Base-by-base conservation (phyloP, 2,329 filamentous ascomycete genomes). In the Stagonosporopsis vannaccii region DNA sequence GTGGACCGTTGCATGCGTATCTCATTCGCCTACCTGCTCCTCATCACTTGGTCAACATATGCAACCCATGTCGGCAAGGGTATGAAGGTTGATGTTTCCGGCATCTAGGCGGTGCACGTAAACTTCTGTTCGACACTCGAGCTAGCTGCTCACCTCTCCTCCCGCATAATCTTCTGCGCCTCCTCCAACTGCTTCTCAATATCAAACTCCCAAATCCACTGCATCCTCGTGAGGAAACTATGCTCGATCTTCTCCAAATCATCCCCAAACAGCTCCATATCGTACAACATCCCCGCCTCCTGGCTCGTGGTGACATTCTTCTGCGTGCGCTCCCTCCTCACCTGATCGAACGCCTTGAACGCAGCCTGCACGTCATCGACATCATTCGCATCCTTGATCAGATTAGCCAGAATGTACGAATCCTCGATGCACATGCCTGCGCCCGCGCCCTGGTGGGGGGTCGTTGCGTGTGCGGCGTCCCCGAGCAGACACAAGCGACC, bases 361-460 rank as follows among this genome's bases (percentile, higher is more conserved):
- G 66, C 71, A 2, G 72, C 74, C 12, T 73, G 69, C 71, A 79
- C 5, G 23, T 68, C 71, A 1, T 70, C 58, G 0, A 67, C 60
- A 8, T 45, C 60, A 19, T 65, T 59, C 11, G 61, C 69, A 9
- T 73, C 71, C 40, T 71, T 71, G 43, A 74, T 47, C 33, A 75
- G 26, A 13, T 56, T 65, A 11, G 68, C 62, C n/a, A 75, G 53
- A 17, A 74, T 67, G 22, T 68, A 74, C 1, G 78, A 79, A 57
- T 86, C 84, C 67, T 86, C 84, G 51, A 86, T 78, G 13, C 82
- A 84, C 65, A 82, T 80, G 2, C 83, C 82, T 1, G 84, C 84
- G 6, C 84, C 84, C 0, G 83, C 79, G 3, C 84, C 84, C 9
- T 83, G 79, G 67, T 85, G 82, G 0, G 84, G 84, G 0, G 80